A percentile compares a stretch with the other conserved stretches of the same genome.
These are phyloP conservation scores for Euphorbia lathyris DNA, from an alignment of 345 rosid genomes.

Conservation along the genomic window DNA sequence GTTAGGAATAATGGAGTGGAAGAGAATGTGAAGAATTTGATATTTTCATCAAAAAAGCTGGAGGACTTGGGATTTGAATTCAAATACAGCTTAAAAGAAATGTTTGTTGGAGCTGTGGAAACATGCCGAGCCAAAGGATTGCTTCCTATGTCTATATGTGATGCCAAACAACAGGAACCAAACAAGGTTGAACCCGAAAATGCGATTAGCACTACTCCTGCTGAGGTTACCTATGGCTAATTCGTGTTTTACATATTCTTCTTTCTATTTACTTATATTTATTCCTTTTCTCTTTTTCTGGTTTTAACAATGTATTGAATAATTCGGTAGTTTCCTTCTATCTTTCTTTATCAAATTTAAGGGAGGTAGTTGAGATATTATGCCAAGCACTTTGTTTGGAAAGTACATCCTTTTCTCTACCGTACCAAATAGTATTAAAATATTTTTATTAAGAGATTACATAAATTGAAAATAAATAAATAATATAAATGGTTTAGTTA, in stretches of 20 bases:
- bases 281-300: too few relatives aligned
- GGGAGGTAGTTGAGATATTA: too few relatives aligned
- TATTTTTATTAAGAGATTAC: too few relatives aligned
- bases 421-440: too few relatives aligned
- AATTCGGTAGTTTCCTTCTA: not conserved
- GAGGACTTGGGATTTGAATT: conserved; percentile 65
- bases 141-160: conserved; percentile 37
- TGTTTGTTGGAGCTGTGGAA: conserved; percentile 68
- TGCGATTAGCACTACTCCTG: not conserved
- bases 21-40: conserved; percentile 39
- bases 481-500: too few relatives aligned
- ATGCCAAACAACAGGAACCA: not conserved
- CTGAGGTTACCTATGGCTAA: not conserved
- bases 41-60: conserved; percentile 65
- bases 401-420: too few relatives aligned
- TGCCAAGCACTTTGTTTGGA: too few relatives aligned
- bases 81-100: conserved; percentile 71
- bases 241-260: not conserved
- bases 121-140: conserved; percentile 57
- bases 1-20: conserved; percentile 60
- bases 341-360: too few relatives aligned
- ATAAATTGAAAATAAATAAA: too few relatives aligned
- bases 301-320: too few relatives aligned
- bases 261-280: not conserved
- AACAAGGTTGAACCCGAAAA: not conserved